Evolutionary conservation across 1,284 basidiomycete species (phyloP), one percentile per base, ranked within the genome.

Genomic region (Apiotrichum gracile): DNA sequence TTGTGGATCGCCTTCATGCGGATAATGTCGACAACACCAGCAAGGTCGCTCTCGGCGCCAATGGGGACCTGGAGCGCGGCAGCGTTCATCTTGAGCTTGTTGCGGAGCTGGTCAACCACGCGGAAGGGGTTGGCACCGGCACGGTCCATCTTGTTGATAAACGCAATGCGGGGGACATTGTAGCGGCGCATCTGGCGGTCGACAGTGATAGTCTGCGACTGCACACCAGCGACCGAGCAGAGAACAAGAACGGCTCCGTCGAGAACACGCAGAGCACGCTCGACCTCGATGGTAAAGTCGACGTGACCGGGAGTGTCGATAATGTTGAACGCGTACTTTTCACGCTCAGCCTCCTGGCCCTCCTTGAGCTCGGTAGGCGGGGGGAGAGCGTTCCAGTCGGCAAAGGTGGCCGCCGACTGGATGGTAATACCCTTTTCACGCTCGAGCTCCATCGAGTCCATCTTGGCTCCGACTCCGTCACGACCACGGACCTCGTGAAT

Each of bases 281-380:
- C 96, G 8, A 98, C 96, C 76, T 98, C 96, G 67, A 98, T 98
- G 4, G 96, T 99, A 69, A 99, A 98, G 75, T 99, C 96, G 63
- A 99, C 96, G 80, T 98, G 96, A 64, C 91, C 94, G 58, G 96
- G 96, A 0, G 96, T 98, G 77, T 99, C 96, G 69, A 99, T 98
- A 61, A 98, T 98, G 75, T 99, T 99, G 73, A 98, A 86, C 27
- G 89, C 86, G 74, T 87, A 97, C 54, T 90, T 88, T 66, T 90
- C 81, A 72, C 83, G 85, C 48, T 81, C 79, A 9, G 47, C 42
- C 27, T 25, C 51, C 8, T 57, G 52, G 53, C 62, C 67, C 35
- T 68, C 67, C 25, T 70, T 67, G 17, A 72, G 67, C 51, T 78
- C 74, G 17, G 76, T 74, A 33, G 79, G 77, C 2, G 79, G 78